phyloP scores from a whole-genome alignment of 2,329 filamentous ascomycete genomes.

The Colletotrichum sp. region DNA sequence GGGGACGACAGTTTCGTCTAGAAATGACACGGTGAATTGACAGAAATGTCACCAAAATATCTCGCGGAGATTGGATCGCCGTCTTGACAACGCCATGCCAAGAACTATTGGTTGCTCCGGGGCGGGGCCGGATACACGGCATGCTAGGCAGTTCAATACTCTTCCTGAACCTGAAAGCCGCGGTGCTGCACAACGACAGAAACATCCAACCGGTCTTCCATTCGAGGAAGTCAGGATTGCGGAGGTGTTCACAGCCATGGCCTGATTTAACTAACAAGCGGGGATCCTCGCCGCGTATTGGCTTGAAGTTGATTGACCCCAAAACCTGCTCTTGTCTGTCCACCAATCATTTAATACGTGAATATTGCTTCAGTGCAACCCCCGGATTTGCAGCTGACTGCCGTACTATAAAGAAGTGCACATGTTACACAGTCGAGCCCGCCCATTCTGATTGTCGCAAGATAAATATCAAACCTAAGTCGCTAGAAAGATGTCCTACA shows the following conservation, averaged over 20 bases:
- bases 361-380: background rate
- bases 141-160: background rate
- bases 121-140: conserved; percentile 3
- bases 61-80: background rate
- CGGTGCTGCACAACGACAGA: background rate
- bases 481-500: background rate
- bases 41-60: background rate
- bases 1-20: background rate
- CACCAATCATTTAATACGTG: conserved; percentile 17
- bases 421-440: background rate
- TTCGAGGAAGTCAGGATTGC: background rate
- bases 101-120: background rate
- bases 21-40: background rate
- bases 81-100: background rate
- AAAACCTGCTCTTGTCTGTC: background rate
- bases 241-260: background rate
- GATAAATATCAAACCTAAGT: background rate
- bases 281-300: background rate
- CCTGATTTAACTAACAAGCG: conserved; percentile 1
- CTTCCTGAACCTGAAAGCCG: background rate
- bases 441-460: background rate
- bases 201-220: background rate
- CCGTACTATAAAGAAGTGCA: background rate
- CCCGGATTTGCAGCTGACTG: background rate
- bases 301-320: background rate